Conservation (phyloP, 2,329 filamentous ascomycete genomes). For the Diplodia corticola region DNA sequence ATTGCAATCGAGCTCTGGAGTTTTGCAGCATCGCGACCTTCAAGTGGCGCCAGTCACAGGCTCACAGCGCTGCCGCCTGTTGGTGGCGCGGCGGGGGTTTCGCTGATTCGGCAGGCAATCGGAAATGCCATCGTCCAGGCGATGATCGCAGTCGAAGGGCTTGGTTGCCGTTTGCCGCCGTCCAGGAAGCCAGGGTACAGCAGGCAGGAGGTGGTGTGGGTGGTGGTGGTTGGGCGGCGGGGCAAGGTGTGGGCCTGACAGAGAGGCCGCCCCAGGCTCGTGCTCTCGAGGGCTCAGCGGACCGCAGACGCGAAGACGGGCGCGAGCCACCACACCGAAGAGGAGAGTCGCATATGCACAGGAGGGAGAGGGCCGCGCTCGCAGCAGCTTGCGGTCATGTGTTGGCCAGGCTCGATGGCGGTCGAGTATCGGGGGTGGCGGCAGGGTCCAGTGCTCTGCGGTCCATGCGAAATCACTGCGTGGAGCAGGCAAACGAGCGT, state of each 20-base stretch:
- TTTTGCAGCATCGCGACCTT: not conserved
- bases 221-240: constrained; percentile 9
- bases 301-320: constrained; percentile 8
- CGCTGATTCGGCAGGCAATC: constrained; percentile 4
- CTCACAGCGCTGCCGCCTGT: constrained; percentile 2
- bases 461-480: not conserved
- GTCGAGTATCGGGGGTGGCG: not conserved
- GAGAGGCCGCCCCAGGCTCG: not conserved
- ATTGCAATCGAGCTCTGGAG: constrained; percentile 8
- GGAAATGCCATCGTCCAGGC: not conserved
- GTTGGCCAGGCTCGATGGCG: not conserved
- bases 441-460: not conserved
- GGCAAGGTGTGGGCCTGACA: not conserved
- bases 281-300: not conserved
- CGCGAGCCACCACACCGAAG: not conserved
- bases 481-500: not conserved
- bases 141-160: constrained; percentile 4
- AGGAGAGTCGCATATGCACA: not conserved
- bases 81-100: constrained; percentile 1
- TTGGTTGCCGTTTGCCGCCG: constrained; percentile 6
- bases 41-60: constrained; percentile 1
- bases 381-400: constrained; percentile 21
- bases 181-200: not conserved
- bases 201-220: constrained; percentile 1
- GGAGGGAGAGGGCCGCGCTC: constrained; percentile 4